phyloP scores from a whole-genome alignment of 176 grass and related monocot genomes.

The Oryza glumipatula region DNA sequence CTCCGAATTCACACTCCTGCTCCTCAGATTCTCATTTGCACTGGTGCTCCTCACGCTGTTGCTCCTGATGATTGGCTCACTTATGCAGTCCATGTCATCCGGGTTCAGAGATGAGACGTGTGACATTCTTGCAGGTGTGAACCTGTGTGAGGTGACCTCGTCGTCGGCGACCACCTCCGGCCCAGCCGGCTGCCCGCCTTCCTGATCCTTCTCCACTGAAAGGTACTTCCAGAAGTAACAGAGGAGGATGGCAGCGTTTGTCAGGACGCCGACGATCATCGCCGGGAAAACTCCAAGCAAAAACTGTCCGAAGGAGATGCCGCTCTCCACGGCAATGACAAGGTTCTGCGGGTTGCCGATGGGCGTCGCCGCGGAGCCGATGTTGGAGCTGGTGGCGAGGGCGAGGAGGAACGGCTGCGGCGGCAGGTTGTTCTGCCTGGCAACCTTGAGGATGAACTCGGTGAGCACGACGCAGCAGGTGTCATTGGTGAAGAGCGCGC shows the following conservation, averaged over 20 bases:
- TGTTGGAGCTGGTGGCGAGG: conserved; percentile 73
- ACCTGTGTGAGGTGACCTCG: conserved; percentile 73
- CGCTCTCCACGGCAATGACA: conserved; percentile 71
- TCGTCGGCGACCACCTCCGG: conserved; percentile 58
- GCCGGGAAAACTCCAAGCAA: conserved; percentile 59
- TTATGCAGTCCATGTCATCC: conserved; percentile 54
- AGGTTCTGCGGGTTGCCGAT: conserved; percentile 89
- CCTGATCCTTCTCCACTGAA: conserved; percentile 56
- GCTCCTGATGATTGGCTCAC: conserved; percentile 59
- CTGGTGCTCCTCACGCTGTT: conserved; percentile 23
- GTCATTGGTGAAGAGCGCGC: conserved; percentile 78
- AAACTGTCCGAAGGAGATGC: conserved; percentile 73
- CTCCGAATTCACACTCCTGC: conserved; percentile 51
- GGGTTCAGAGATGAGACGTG: conserved; percentile 64
- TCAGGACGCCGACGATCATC: conserved; percentile 63
- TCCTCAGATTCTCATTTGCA: conserved; percentile 49
- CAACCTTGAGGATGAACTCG: conserved; percentile 83
- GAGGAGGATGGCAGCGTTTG: conserved; percentile 72
- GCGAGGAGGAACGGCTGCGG: conserved; percentile 72
- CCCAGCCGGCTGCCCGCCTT: conserved; percentile 17
- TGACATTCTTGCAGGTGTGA: conserved; percentile 90
- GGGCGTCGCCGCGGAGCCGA: conserved; percentile 71
- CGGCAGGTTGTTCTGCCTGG: conserved; percentile 77
- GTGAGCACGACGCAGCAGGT: conserved; percentile 88
- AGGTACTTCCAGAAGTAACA: conserved; percentile 74